Conservation (phyloP, 805 yeast species). For the Osmozyma mogii region DNA sequence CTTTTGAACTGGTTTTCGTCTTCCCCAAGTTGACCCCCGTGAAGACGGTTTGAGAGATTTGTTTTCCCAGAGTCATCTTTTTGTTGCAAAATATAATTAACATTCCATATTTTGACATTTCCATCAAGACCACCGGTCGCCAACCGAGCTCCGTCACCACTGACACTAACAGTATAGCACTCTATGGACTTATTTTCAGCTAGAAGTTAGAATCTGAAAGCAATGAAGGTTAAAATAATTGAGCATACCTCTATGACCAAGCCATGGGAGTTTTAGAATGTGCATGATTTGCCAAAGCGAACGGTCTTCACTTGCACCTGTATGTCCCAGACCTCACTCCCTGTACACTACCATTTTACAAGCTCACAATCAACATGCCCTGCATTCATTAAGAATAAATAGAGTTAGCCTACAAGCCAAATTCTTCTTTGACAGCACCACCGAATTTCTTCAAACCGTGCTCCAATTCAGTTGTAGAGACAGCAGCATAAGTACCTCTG, state of each 20-base stretch:
- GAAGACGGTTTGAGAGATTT: background rate
- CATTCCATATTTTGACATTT: constrained; percentile 83
- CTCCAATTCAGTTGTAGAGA: constrained; percentile 55
- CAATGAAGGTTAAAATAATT: background rate
- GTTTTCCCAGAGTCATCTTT: constrained; percentile 8
- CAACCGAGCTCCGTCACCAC: constrained; percentile 72
- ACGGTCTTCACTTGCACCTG: too few relatives aligned
- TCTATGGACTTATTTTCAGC: constrained; percentile 80
- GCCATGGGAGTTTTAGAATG: constrained; percentile 38
- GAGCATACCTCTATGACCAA: constrained; percentile 34
- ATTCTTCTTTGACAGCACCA: constrained; percentile 52
- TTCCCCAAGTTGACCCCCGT: constrained; percentile 2
- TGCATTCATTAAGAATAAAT: too few relatives aligned
- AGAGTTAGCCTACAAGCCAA: constrained; percentile 28
- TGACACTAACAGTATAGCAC: constrained; percentile 74
- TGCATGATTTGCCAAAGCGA: too few relatives aligned
- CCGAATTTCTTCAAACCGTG: constrained; percentile 64
- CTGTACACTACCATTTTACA: too few relatives aligned
- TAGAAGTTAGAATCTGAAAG: constrained; percentile 19
- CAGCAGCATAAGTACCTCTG: constrained; percentile 88
- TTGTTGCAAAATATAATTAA: constrained; percentile 44
- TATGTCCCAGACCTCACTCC: too few relatives aligned
- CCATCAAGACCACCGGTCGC: constrained; percentile 95
- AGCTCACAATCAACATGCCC: too few relatives aligned
- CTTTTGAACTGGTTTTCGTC: constrained; percentile 19